Conservation (phyloP, 768 basidiomycete species). For the Cytidiella melzeri region DNA sequence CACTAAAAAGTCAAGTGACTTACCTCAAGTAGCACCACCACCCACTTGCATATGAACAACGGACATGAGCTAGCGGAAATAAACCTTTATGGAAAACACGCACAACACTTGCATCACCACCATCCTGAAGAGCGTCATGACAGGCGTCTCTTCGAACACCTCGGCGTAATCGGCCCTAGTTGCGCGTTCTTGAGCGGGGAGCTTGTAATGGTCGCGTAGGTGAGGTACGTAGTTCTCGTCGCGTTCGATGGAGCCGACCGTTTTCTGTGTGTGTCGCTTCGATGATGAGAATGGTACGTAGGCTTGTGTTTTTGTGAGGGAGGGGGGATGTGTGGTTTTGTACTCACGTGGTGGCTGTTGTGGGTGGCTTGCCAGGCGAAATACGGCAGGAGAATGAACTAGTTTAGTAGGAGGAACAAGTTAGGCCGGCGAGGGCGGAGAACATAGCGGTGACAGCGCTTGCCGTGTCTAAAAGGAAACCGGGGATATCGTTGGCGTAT, state of each 20-base stretch:
- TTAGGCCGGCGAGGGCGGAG: too few species aligned
- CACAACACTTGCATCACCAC: constrained; percentile 25
- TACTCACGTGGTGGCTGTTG: constrained; percentile 25
- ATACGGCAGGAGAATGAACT: constrained; percentile 26
- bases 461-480: constrained; percentile 26
- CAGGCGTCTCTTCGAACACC: constrained; percentile 26
- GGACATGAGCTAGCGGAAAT: too few species aligned
- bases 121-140: constrained; percentile 21
- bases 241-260: constrained; percentile 23
- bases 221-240: constrained; percentile 29
- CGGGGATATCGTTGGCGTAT: constrained; percentile 23
- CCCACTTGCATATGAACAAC: constrained; percentile 8
- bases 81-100: constrained; percentile 5
- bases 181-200: constrained; percentile 21
- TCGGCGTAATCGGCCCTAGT: constrained; percentile 23
- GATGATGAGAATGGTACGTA: background rate
- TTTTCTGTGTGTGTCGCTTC: constrained; percentile 24
- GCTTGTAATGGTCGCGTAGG: constrained; percentile 19
- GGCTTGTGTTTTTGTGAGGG: background rate
- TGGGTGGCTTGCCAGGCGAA: constrained; percentile 27
- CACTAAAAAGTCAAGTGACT: constrained; percentile 3
- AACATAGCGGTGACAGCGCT: constrained; percentile 7
- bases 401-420: background rate
- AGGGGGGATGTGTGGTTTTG: too few species aligned
- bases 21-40: constrained; percentile 23